Base-by-base conservation (phyloP, 345 rosid species). In the Aethionema arabicum region DNA sequence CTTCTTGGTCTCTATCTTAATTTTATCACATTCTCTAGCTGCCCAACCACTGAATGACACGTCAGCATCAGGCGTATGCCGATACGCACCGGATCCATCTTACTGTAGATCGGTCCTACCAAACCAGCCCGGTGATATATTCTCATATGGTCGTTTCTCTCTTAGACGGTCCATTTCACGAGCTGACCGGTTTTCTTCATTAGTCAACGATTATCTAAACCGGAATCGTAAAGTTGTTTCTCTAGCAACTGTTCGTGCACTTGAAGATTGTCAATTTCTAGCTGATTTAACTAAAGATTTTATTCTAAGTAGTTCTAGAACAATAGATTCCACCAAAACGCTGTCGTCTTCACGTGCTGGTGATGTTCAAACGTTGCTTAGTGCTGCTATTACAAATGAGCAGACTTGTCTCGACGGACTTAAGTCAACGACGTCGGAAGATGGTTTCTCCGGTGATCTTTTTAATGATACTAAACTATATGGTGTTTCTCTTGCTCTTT, bases 381-480 rank as follows among this genome's bases (percentile, higher is more conserved):
- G 96, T 55, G 95, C 98, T 29, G 73, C 81, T 47, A 43, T 92
- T 50, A 92, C 98, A 4, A 89, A 89, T 55, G 85, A 74, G 30
- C 85, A 86, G 48, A 86, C 98, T 4, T 92, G 98, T 55, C 58
- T 74, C 3, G 96, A 89, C 7, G 87, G 98, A 5, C 66, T 89
- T 12, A 74, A 74, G 44, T 51, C 65, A 3, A 64, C 84, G 0
- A 70, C 88, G 15, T 74, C 85, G 7, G 77, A 79, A 15, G 70
- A 77, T 32, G 90, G 83, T 32, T 47, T 92, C 8, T 64, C 87
- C 0, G 56, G 50, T 53, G 84, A 88, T 68, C 65, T 88, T 38
- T 78, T 78, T 7, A 83, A 80, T 46, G 95, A 92, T 72, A 80
- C 95, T 6, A 89, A 92, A 60, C 91, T 92, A 43, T 83, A 75